Base-by-base conservation (phyloP, 108 stramenopile genomes). In the Fragilaria crotonensis region DNA sequence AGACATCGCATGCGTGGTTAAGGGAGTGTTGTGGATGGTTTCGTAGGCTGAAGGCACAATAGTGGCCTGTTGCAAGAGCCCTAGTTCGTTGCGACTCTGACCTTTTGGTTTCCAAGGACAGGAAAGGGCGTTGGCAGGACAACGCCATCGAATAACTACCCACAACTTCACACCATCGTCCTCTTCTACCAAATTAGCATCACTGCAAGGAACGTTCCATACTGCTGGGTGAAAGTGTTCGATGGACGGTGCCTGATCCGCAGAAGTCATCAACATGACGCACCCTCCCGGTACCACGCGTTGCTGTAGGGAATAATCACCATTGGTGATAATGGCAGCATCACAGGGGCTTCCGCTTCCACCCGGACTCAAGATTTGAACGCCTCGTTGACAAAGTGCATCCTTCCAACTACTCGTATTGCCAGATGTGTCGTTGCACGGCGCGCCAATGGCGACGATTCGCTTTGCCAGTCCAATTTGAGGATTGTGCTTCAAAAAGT, bases 391-490 rank as follows among this genome's bases (percentile, higher is more conserved):
- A 19, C 23, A 2, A 33, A 32, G 27, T 33, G 33, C 19, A 20
- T 1, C 11, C 2, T n/a, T 21, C 32, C 33, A 56, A 28, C 23
- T 26, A 26, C 23, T n/a, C 18, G n/a, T 18, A 26, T 28, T 20
- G 18, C n/a, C 54, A 33, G 14, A 41, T 41, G 7, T 14, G 36
- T 14, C 36, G 36, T 41, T 41, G 36, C n/a, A n/a, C n/a, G n/a
- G n/a, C n/a, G n/a, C n/a, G n/a, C 51, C 51, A 52, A 25, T 26
- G 31, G 54, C 68, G 44, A 83, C 71, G 5, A 65, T 55, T 28
- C 82, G 65, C 20, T 81, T 60, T 41, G 55, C 53, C 23, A 83
- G 32, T 36, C 44, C 17, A 28, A 83, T 52, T 28, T 79, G 72
- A 5, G 71, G 51, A 63, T 76, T 45, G 49, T 71, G 48, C 52